Conservation (phyloP, 768 basidiomycete species). For the Xerocomus spinulosus region DNA sequence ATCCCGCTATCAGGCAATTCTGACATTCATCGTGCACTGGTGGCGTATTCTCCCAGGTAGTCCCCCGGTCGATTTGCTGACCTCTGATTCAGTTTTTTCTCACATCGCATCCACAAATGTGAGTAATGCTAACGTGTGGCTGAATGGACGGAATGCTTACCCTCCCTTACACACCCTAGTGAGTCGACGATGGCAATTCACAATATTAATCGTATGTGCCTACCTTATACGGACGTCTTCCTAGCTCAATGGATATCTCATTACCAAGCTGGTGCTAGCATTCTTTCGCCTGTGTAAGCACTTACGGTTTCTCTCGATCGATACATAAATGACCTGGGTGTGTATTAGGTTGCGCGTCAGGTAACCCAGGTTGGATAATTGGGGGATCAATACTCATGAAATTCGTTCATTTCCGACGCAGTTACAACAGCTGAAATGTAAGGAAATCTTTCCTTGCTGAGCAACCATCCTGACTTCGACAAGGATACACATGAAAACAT, state of each 20-base stretch:
- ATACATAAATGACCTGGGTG: neutral
- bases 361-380: conserved; percentile 9
- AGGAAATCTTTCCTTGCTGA: conserved; percentile 1
- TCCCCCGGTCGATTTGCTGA: neutral
- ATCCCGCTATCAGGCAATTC: neutral
- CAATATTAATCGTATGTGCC: conserved; percentile 33
- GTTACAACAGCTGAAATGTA: conserved; percentile 31
- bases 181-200: conserved; percentile 29
- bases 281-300: conserved; percentile 31
- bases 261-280: conserved; percentile 25
- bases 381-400: conserved; percentile 10
- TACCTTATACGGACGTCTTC: neutral
- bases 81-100: conserved; percentile 30
- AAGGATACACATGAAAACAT: conserved; percentile 27
- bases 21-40: conserved; percentile 43
- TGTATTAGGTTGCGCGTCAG: conserved; percentile 34
- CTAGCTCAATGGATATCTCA: neutral
- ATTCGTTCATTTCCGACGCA: conserved; percentile 14
- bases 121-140: too few species aligned
- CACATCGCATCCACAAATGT: conserved; percentile 42
- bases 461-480: neutral
- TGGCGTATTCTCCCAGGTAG: conserved; percentile 15
- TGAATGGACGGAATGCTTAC: too few species aligned
- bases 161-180: too few species aligned
- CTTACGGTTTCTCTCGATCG: neutral